phyloP scores from a whole-genome alignment of 1,284 basidiomycete species.

The Cutaneotrichosporon sp. region DNA sequence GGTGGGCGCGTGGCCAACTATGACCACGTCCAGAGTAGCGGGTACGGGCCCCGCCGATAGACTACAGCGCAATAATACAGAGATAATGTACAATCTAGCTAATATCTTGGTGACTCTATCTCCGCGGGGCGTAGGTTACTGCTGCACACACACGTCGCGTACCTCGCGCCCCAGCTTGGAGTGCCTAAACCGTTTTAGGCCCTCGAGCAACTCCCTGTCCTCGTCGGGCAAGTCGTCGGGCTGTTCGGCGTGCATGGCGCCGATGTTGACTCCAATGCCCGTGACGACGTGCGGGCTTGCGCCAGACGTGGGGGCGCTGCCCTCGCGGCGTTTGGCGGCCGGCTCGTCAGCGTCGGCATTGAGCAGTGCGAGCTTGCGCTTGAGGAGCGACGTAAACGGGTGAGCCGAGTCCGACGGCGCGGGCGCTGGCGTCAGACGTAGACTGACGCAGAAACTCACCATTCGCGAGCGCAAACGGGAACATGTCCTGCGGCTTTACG shows the following conservation, averaged over 20 bases:
- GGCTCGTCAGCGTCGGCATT: constrained; percentile 18
- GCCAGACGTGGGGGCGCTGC: background rate
- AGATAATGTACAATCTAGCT: background rate
- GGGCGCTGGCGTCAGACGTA: constrained; percentile 13
- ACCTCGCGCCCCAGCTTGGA: constrained; percentile 36
- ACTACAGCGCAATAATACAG: background rate
- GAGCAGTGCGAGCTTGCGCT: constrained; percentile 29
- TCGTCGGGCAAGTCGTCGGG: constrained; percentile 22
- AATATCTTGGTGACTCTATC: background rate
- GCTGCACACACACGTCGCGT: constrained; percentile 37
- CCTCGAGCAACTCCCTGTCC: constrained; percentile 37
- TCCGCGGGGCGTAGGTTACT: constrained; percentile 13
- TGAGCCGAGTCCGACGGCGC: constrained; percentile 24
- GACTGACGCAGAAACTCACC: background rate
- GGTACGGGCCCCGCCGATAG: constrained; percentile 35
- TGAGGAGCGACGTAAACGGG: constrained; percentile 30
- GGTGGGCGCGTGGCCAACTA: constrained; percentile 28
- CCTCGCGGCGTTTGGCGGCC: constrained; percentile 5
- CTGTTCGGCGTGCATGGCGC: background rate
- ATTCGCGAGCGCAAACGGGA: constrained; percentile 37
- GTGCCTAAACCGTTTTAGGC: constrained; percentile 32
- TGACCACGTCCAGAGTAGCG: constrained; percentile 40
- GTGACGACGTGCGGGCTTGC: background rate
- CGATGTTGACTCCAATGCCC: constrained; percentile 16
- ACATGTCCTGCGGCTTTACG: constrained; percentile 30